Percentiles rank a stretch among this genome's conserved stretches.
phyloP scores from a whole-genome alignment of 140 eudicot genomes.

The Senecio squalidus region DNA sequence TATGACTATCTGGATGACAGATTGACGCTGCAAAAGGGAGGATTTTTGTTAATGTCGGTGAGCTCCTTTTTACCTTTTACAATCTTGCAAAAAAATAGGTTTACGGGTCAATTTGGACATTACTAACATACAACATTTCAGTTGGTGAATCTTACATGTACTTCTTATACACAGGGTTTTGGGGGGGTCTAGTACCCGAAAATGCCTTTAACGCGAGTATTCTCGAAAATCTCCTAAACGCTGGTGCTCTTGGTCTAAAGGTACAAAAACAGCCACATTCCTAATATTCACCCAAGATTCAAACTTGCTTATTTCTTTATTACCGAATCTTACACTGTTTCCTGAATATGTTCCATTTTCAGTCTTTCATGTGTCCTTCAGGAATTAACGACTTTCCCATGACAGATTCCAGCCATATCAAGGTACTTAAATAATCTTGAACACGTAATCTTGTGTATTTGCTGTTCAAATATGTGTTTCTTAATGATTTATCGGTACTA shows the following conservation, averaged over 20 bases:
- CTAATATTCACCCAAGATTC: background rate
- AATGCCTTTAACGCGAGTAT: conserved; percentile 74
- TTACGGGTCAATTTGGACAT: background rate
- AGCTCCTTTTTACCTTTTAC: background rate
- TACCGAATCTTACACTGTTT: conserved; percentile 2
- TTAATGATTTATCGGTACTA: background rate
- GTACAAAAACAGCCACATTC: conserved; percentile 22
- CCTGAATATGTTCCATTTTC: conserved; percentile 16
- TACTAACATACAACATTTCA: background rate
- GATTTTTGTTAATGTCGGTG: conserved; percentile 89
- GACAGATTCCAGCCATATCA: conserved; percentile 84
- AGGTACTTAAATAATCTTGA: conserved; percentile 41
- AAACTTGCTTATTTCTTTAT: background rate
- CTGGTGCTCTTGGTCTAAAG: conserved; percentile 97
- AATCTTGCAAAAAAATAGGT: background rate
- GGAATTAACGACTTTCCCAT: conserved; percentile 98
- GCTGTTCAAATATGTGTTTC: conserved; percentile 8
- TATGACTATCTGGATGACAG: conserved; percentile 37
- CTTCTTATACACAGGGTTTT: conserved; percentile 53
- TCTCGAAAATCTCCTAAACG: conserved; percentile 65
- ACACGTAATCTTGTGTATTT: background rate
- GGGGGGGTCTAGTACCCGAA: conserved; percentile 99
- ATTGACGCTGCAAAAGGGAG: conserved; percentile 73
- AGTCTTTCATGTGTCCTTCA: conserved; percentile 99
- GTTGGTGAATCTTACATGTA: background rate